These are phyloP conservation scores for Pseudonitzschia delicatissima DNA, from an alignment of 108 stramenopile genomes.

Conservation along the genomic window DNA sequence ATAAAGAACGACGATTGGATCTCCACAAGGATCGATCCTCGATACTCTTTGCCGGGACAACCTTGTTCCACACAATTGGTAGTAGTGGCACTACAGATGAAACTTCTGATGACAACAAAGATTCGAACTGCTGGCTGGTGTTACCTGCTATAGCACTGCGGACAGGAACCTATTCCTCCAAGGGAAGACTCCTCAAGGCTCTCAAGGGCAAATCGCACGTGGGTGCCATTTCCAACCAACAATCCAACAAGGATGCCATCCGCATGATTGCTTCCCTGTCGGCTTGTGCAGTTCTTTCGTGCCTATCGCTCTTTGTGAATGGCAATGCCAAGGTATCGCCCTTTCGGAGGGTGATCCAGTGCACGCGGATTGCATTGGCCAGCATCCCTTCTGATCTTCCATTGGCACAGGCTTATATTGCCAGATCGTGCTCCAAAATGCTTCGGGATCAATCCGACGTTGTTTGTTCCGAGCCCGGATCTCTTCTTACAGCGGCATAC, in stretches of 20 bases:
- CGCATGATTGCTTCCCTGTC: conserved; percentile 42
- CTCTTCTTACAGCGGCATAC: conserved; percentile 48
- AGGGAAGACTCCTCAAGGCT: conserved; percentile 76
- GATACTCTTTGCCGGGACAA: conserved; percentile 70
- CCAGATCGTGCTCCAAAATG: conserved; percentile 37
- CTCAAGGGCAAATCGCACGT: conserved; percentile 32
- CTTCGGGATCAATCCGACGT: conserved; percentile 52
- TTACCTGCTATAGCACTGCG: conserved; percentile 67
- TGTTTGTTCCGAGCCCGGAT: conserved; percentile 58
- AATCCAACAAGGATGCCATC: conserved; percentile 46
- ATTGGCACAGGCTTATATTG: conserved; percentile 36
- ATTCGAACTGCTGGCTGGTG: conserved; percentile 12
- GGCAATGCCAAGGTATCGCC: conserved; percentile 21
- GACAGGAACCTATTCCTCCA: conserved; percentile 86
- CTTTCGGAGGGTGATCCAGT: conserved; percentile 55
- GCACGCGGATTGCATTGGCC: conserved; percentile 52
- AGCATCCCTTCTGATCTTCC: conserved; percentile 66
- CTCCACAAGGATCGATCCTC: conserved; percentile 52
- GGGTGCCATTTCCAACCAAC: conserved; percentile 49
- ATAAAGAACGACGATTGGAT: conserved; percentile 31
- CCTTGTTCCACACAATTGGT: conserved; percentile 32
- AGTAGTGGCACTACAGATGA: conserved; percentile 11
- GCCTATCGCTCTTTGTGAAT: conserved; percentile 34
- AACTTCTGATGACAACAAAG: not conserved
- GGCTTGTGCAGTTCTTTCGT: conserved; percentile 42